These are phyloP conservation scores for Pseudogymnoascus sp. DNA, from an alignment of 2,329 filamentous ascomycete species.

Conservation along the genomic window DNA sequence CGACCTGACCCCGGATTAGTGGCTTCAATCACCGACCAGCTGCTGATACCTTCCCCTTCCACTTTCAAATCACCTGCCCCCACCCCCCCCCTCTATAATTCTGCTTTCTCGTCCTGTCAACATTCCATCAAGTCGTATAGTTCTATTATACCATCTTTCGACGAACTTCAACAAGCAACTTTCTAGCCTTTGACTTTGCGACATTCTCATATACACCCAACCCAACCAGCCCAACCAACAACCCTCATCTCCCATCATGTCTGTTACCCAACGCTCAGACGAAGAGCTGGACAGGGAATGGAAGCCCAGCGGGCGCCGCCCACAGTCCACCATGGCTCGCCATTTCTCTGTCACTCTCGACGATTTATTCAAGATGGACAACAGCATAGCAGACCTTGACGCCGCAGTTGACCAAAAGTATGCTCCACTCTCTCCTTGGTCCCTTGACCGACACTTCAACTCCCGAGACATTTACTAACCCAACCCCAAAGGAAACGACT, in stretches of 20 bases:
- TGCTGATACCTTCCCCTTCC: conserved; percentile 5
- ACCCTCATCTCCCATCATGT: conserved; percentile 23
- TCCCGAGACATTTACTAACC: conserved; percentile 14
- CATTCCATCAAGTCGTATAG: background rate
- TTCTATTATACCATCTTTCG: background rate
- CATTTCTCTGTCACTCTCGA: conserved; percentile 81
- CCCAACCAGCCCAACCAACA: background rate
- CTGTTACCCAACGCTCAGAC: conserved; percentile 37
- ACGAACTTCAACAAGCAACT: background rate
- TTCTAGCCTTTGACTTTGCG: background rate
- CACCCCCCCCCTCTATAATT: conserved; percentile 5
- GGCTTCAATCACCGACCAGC: background rate
- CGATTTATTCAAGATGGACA: conserved; percentile 82
- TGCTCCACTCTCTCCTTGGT: conserved; percentile 1
- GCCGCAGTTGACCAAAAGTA: conserved; percentile 75
- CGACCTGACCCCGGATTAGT: conserved; percentile 7
- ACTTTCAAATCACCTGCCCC: background rate
- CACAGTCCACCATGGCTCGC: conserved; percentile 78
- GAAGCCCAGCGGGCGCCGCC: conserved; percentile 65
- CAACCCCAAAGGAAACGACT: conserved; percentile 59
- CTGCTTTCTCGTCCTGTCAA: background rate
- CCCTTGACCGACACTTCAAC: background rate
- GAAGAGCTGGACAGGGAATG: conserved; percentile 67
- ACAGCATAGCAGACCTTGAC: conserved; percentile 64
- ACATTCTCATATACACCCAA: conserved; percentile 7